Base-by-base conservation (phyloP, 495 filamentous ascomycete species). In the Annulohypoxylon moriforme region DNA sequence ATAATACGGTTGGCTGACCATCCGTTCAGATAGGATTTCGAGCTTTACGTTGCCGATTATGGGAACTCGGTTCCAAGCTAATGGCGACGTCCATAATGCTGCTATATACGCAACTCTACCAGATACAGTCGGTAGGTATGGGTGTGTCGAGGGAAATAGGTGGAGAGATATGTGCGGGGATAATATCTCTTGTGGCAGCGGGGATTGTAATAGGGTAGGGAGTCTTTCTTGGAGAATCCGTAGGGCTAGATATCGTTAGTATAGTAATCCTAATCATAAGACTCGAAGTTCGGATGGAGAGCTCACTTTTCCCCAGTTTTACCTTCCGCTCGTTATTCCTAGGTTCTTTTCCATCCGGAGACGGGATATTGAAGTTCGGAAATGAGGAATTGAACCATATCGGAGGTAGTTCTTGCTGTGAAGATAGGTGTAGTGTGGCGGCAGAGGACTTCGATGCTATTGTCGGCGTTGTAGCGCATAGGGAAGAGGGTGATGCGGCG, bases 141-240 rank as follows among this genome's bases (percentile, higher is more conserved):
- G 96, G 75, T 99, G 96, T 0, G 96, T 98, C 2, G 94, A 94
- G 27, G 96, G 96, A 82, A 99, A 99, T 62, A 98, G 92, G 79
- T 97, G 92, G 27, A 99, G 89, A n/a, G 89, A 91, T 69, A 98
- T 96, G 75, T 89, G 88, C 0, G 95, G 96, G 0, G 92, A 92
- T 72, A 99, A 92, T 73, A 99, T 92, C 47, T 93, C 89, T 50
- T 90, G 89, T 1, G 96, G 96, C 0, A 98, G 87, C 5, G 89
- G 90, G 8, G 94, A 91, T 72, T 92, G 90, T 16, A 99, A 86
- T 27, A 99, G 87, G 13, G 91, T 93, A 16, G 96, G 94, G 31
- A 99, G 90, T 64, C 90, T 91, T 27, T 91, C 88, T 81, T 96
- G 96, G 33, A 99, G 90, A 60, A 88, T 92, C 31, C 93, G 88